These are phyloP conservation scores for Malassezia brasiliensis DNA, from an alignment of 1,284 basidiomycete species.

Conservation along the genomic window DNA sequence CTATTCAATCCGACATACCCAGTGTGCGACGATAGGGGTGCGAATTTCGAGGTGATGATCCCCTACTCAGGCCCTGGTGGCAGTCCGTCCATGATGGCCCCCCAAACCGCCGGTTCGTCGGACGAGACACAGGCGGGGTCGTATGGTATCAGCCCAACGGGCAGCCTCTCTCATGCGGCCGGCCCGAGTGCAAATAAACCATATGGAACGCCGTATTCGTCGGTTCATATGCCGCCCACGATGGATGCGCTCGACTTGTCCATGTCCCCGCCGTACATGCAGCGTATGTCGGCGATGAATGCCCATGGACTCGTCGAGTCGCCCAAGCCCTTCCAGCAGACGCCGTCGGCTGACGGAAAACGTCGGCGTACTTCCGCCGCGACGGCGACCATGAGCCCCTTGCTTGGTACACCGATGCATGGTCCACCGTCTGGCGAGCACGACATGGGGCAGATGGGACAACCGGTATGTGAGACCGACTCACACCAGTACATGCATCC, in stretches of 20 bases:
- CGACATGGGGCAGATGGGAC: background rate
- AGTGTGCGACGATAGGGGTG: background rate
- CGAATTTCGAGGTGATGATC: background rate
- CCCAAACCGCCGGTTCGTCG: background rate
- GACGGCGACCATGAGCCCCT: background rate
- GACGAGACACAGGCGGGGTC: background rate
- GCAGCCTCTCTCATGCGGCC: background rate
- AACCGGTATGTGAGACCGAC: background rate
- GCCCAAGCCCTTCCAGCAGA: background rate
- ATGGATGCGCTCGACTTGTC: background rate
- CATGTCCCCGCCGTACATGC: constrained; percentile 2
- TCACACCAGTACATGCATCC: background rate
- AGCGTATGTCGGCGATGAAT: background rate
- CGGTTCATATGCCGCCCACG: background rate
- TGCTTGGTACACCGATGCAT: background rate
- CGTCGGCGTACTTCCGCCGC: constrained; percentile 11
- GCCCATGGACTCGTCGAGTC: background rate
- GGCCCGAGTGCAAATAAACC: background rate
- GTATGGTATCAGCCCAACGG: background rate
- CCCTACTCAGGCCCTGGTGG: background rate
- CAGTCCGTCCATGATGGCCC: background rate
- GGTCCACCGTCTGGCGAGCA: too few species aligned
- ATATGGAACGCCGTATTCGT: background rate
- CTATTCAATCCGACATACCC: too few species aligned
- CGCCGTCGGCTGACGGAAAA: constrained; percentile 9